Conservation (phyloP, 768 basidiomycete genomes). For the Cystofilobasidium ferigula region DNA sequence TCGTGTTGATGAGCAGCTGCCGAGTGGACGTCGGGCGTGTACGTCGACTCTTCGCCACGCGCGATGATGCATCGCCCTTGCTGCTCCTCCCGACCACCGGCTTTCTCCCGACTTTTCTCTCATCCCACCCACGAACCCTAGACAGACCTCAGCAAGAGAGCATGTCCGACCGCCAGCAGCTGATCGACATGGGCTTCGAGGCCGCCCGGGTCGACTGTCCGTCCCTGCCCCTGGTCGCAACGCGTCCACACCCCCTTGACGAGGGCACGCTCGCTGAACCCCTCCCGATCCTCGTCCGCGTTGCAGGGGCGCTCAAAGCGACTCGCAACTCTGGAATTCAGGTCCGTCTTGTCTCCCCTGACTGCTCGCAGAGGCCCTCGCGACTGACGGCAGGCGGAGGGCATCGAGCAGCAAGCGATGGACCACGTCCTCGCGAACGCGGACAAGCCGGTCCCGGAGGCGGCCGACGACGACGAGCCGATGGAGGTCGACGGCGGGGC, state of each 20-base stretch:
- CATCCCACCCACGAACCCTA: too few species aligned
- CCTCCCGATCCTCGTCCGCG: slow-evolving; percentile 7
- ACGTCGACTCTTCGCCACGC: too few species aligned
- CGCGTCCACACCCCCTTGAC: slow-evolving; percentile 12
- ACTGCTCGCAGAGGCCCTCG: slow-evolving; percentile 23
- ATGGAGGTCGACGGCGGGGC: slow-evolving; percentile 50
- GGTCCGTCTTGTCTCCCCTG: slow-evolving; percentile 28
- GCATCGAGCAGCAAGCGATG: slow-evolving; percentile 45
- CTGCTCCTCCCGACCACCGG: too few species aligned
- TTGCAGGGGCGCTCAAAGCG: slow-evolving; percentile 73
- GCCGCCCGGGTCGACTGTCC: slow-evolving; percentile 70
- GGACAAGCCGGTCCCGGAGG: slow-evolving; percentile 54
- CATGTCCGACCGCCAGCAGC: slow-evolving; percentile 35
- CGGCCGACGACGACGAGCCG: slow-evolving; percentile 43
- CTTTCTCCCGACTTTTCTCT: too few species aligned
- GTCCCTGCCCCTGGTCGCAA: slow-evolving; percentile 38
- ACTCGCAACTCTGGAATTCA: slow-evolving; percentile 76
- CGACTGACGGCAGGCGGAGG: slow-evolving; percentile 1
- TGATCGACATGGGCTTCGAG: slow-evolving; percentile 82
- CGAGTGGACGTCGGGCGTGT: too few species aligned
- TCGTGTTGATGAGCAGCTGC: too few species aligned
- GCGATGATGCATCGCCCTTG: too few species aligned
- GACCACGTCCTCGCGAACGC: slow-evolving; percentile 78
- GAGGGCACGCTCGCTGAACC: neutral
- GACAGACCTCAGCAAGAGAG: too few species aligned